phyloP scores from a whole-genome alignment of 176 grass and related monocot species.

The Chrysopogon serrulatus region DNA sequence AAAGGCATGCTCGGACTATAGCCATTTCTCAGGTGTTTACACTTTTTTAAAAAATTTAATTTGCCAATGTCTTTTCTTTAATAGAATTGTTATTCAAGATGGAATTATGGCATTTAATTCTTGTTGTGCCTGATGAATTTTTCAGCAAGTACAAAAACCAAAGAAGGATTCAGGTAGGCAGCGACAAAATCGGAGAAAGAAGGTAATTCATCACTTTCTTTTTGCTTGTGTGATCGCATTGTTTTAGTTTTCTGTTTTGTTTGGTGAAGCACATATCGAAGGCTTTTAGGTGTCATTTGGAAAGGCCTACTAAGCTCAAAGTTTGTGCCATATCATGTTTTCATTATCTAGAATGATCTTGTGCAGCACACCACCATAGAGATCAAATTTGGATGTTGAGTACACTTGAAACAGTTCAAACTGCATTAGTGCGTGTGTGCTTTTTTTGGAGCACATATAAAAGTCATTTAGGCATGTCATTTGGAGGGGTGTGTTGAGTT shows the following conservation, averaged over 20 bases:
- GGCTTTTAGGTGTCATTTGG: slow-evolving; percentile 8
- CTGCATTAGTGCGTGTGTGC: background rate
- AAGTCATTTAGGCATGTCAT: too few relatives aligned
- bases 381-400: background rate
- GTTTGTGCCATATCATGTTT: slow-evolving; percentile 15
- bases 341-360: slow-evolving; percentile 1
- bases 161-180: slow-evolving; percentile 84
- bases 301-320: slow-evolving; percentile 22
- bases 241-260: background rate
- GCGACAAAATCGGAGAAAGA: slow-evolving; percentile 59
- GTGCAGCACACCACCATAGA: background rate
- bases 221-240: background rate
- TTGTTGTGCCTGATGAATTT: slow-evolving; percentile 8
- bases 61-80: background rate
- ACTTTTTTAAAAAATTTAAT: background rate
- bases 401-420: background rate
- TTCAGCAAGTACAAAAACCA: slow-evolving; percentile 43
- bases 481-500: too few relatives aligned
- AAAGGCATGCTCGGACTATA: slow-evolving; percentile 81
- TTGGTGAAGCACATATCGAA: slow-evolving; percentile 25
- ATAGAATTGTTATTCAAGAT: background rate
- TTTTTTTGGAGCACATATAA: too few relatives aligned
- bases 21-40: slow-evolving; percentile 60
- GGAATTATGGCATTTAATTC: background rate
- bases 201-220: slow-evolving; percentile 47